phyloP scores from a whole-genome alignment of 768 basidiomycete species.

The Auriscalpium microsporum region DNA sequence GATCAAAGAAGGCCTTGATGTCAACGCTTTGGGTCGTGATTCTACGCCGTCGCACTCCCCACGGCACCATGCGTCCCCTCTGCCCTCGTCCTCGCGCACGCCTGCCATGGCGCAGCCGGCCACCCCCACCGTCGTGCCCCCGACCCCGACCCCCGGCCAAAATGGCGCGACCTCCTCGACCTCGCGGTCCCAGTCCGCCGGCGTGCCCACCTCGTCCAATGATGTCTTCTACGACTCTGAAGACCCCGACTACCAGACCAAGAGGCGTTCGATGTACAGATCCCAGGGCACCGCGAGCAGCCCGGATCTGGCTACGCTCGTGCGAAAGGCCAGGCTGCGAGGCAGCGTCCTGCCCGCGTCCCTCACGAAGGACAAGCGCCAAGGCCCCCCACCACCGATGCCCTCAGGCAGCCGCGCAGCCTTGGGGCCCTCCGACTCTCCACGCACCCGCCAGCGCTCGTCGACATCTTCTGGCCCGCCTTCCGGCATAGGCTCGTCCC shows the following conservation, averaged over 20 bases:
- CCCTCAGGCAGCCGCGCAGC: conserved; percentile 19
- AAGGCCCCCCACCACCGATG: conserved; percentile 37
- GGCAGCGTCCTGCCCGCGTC: conserved; percentile 36
- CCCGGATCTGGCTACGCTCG: conserved; percentile 82
- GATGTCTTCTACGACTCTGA: conserved; percentile 60
- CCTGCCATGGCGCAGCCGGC: conserved; percentile 36
- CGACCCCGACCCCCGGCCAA: conserved; percentile 48
- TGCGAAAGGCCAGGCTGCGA: conserved; percentile 74
- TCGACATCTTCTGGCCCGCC: conserved; percentile 30
- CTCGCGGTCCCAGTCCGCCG: conserved; percentile 19
- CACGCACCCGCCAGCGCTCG: conserved; percentile 31
- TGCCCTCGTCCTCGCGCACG: conserved; percentile 20
- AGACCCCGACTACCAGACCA: conserved; percentile 59
- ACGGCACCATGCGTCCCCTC: conserved; percentile 21
- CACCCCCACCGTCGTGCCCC: conserved; percentile 57
- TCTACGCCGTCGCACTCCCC: conserved; percentile 31
- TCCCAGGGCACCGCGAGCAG: conserved; percentile 85
- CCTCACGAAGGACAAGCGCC: conserved; percentile 27
- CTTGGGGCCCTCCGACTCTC: conserved; percentile 1
- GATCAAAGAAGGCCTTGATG: conserved; percentile 64
- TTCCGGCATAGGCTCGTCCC: conserved; percentile 21
- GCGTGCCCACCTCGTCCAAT: conserved; percentile 42
- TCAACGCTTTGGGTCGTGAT: conserved; percentile 56
- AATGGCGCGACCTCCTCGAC: conserved; percentile 23
- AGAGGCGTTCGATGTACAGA: conserved; percentile 80